phyloP scores from a whole-genome alignment of 1,284 basidiomycete species.

The Vanrija pseudolonga region DNA sequence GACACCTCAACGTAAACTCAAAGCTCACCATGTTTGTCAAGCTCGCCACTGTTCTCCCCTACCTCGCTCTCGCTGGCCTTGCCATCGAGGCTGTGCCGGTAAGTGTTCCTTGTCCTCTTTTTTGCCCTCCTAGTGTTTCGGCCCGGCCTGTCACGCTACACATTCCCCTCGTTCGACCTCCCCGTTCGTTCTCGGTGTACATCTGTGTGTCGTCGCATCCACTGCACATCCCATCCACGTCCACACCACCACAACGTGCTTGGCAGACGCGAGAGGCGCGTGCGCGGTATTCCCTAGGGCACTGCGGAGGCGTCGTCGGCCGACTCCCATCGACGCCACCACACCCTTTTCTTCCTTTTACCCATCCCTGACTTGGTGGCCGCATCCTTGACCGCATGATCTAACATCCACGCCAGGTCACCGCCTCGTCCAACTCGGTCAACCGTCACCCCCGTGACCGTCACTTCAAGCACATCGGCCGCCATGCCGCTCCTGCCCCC shows the following conservation, averaged over 20 bases:
- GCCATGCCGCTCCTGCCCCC: neutral
- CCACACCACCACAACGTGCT: too few species aligned
- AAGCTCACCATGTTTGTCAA: conserved; percentile 9
- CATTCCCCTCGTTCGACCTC: too few species aligned
- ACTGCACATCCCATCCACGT: too few species aligned
- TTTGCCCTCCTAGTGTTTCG: neutral
- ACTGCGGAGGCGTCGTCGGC: too few species aligned
- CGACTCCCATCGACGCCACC: too few species aligned
- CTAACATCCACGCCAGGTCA: conserved; percentile 2
- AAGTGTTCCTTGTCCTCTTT: conserved; percentile 6
- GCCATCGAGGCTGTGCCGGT: conserved; percentile 18
- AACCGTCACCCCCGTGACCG: conserved; percentile 5
- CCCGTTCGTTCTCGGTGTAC: too few species aligned
- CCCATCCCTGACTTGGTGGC: neutral
- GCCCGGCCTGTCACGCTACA: too few species aligned
- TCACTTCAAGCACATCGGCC: neutral
- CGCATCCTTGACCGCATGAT: neutral
- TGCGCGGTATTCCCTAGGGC: too few species aligned
- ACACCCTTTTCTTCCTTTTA: neutral
- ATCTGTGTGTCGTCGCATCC: too few species aligned
- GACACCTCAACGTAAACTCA: too few species aligned
- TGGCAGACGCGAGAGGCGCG: too few species aligned
- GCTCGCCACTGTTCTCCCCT: conserved; percentile 16
- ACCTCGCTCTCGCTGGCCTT: conserved; percentile 16
- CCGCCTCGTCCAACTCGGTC: conserved; percentile 4